A percentile compares a stretch with the other conserved stretches of the same genome.
phyloP scores from a whole-genome alignment of 495 filamentous ascomycete genomes.

The Parmelia sp. region DNA sequence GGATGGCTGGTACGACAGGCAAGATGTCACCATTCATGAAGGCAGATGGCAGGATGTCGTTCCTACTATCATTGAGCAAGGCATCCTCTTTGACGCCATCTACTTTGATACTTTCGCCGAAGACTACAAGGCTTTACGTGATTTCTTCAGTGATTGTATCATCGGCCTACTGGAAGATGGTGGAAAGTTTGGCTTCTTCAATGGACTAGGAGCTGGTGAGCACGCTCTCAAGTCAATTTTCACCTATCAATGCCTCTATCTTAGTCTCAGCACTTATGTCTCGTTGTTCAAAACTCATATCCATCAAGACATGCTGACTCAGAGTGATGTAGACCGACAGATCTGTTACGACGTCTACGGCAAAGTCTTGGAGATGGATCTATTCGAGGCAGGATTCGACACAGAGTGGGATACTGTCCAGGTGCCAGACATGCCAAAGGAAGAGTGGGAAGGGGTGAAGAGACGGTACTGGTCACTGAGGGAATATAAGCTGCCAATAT shows the following conservation, averaged over 20 bases:
- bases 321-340: conserved; percentile 6
- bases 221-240: neutral
- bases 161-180: conserved; percentile 57
- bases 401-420: conserved; percentile 73
- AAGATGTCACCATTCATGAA: conserved; percentile 57
- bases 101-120: conserved; percentile 99
- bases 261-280: neutral
- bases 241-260: neutral
- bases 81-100: conserved; percentile 76
- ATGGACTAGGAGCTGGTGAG: conserved; percentile 75
- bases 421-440: conserved; percentile 55
- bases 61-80: conserved; percentile 59
- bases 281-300: neutral
- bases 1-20: conserved; percentile 57
- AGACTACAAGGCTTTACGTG: conserved; percentile 73
- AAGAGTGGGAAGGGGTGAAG: conserved; percentile 76
- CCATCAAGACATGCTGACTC: neutral
- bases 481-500: conserved; percentile 60
- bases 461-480: conserved; percentile 83
- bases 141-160: conserved; percentile 84
- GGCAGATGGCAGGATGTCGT: conserved; percentile 84
- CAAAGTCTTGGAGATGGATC: conserved; percentile 86
- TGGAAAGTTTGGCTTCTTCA: conserved; percentile 87
- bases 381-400: conserved; percentile 86
- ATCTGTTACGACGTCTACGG: conserved; percentile 64